Evolutionary conservation across 1,139 yeast species (phyloP).

Genomic region (Debaryomyces sp.): DNA sequence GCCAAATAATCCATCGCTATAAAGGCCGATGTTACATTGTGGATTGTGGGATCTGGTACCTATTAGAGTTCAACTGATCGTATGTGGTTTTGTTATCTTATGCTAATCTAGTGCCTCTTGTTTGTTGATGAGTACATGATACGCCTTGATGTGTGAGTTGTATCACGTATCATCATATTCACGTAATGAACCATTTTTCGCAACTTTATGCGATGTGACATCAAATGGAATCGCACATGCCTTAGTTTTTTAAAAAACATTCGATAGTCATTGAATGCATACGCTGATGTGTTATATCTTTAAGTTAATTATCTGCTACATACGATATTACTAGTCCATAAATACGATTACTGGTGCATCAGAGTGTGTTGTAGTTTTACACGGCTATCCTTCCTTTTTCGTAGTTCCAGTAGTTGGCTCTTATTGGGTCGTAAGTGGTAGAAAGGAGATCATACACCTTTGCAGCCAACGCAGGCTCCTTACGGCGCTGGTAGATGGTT

Average conservation of each 20-base stretch:
- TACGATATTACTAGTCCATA: too few species aligned
- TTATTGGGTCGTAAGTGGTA: constrained; percentile 62
- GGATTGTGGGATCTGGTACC: background rate
- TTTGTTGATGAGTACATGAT: background rate
- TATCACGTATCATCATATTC: background rate
- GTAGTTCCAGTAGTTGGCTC: constrained; percentile 66
- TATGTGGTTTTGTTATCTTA: background rate
- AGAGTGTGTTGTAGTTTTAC: background rate
- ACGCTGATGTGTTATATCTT: background rate
- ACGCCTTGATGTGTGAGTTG: background rate
- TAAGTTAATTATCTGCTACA: background rate
- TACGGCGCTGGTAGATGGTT: constrained; percentile 40
- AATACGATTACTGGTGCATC: background rate
- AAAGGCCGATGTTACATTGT: background rate
- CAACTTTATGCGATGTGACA: background rate
- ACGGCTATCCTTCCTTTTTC: constrained; percentile 15
- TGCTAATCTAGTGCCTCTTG: background rate
- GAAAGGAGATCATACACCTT: constrained; percentile 53
- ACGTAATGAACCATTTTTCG: background rate
- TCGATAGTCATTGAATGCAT: background rate
- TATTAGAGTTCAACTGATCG: background rate
- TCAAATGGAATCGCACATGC: background rate
- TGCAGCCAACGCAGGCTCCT: constrained; percentile 33
- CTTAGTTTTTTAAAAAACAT: background rate
- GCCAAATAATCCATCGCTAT: background rate